Conservation (phyloP, 2,329 filamentous ascomycete genomes). For the Coniochaeta pulveracea region DNA sequence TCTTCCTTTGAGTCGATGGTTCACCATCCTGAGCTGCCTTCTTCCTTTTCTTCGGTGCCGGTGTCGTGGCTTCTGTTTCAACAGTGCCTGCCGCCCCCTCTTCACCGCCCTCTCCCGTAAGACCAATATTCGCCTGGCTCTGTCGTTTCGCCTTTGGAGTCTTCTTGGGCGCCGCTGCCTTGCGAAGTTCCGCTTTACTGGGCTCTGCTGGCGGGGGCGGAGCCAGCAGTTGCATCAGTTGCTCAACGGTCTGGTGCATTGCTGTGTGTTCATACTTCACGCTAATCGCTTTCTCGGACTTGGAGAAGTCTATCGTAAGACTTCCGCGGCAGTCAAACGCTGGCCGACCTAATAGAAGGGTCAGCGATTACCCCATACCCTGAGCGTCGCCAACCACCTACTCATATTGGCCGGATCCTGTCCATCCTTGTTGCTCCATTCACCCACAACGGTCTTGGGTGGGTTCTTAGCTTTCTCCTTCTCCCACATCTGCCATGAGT, state of each 20-base stretch:
- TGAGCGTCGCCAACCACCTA: slow-evolving; percentile 16
- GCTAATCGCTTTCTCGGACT: slow-evolving; percentile 31
- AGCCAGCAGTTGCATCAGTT: slow-evolving; percentile 34
- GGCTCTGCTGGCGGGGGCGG: slow-evolving; percentile 27
- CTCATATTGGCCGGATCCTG: slow-evolving; percentile 32
- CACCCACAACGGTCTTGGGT: slow-evolving; percentile 29
- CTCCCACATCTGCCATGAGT: slow-evolving; percentile 39
- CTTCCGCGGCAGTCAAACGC: slow-evolving; percentile 48
- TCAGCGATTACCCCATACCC: neutral
- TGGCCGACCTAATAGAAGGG: slow-evolving; percentile 32
- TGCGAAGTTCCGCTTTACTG: slow-evolving; percentile 13
- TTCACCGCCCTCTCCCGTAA: too few species aligned
- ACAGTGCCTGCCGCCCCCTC: slow-evolving; percentile 3
- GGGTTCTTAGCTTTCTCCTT: slow-evolving; percentile 30
- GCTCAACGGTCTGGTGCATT: slow-evolving; percentile 42
- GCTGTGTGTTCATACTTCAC: slow-evolving; percentile 46
- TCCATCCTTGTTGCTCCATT: slow-evolving; percentile 34
- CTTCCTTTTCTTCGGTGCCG: slow-evolving; percentile 12
- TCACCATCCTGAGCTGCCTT: slow-evolving; percentile 2
- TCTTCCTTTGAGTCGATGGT: slow-evolving; percentile 8
- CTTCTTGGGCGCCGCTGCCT: slow-evolving; percentile 11
- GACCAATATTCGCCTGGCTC: too few species aligned
- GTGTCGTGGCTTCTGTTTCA: neutral
- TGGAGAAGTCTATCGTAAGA: slow-evolving; percentile 37
- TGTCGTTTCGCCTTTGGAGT: slow-evolving; percentile 13